Evolutionary conservation across 768 basidiomycete genomes (phyloP), one percentile per base, ranked within the genome.

Genomic region (Sistotremastrum suecicum): DNA sequence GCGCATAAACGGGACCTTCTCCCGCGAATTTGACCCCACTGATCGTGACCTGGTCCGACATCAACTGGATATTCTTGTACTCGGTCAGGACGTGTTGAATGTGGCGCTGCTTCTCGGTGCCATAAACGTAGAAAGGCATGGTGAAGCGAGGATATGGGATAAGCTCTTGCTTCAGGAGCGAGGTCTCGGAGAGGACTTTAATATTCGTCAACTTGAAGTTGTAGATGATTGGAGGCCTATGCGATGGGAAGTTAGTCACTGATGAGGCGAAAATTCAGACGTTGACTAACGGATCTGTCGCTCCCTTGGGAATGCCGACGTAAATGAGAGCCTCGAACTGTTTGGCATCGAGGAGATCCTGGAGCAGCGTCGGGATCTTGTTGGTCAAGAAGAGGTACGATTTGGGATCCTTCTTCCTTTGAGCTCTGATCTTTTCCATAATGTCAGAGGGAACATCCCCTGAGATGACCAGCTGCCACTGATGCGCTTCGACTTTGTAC

Each of bases 81-180:
- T 41, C 43, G n/a, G 53, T 41, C 29, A 60, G 53, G 34, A 60
- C 52, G 48, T 69, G 68, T 37, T 66, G 65, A 43, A 70, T 53
- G 53, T 65, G 59, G 30, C 45, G 41, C 38, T 63, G 52, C 37
- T 46, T 39, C 3, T 38, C 7, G 5, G 58, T 58, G 28, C 67
- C 65, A 40, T 66, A 71, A 12, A 70, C 49, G 50, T 66, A 68
- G 57, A 70, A 70, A 4, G 65, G 66, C 51, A 60, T 65, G 28
- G 5, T 12, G 35, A 44, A 48, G 11, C 48, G 45, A 34, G 59
- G 54, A 10, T 66, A 65, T 36, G 45, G n/a, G 34, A 61, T 60
- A 31, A 62, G 59, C 47, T 54, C 53, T 20, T 51, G 50, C 20
- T 61, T 56, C 31, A 50, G 45, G 4, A 69, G 53, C 5, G 58